Evolutionary conservation across 2,329 filamentous ascomycete species (phyloP).

Genomic region (Penicillium oxalicum): DNA sequence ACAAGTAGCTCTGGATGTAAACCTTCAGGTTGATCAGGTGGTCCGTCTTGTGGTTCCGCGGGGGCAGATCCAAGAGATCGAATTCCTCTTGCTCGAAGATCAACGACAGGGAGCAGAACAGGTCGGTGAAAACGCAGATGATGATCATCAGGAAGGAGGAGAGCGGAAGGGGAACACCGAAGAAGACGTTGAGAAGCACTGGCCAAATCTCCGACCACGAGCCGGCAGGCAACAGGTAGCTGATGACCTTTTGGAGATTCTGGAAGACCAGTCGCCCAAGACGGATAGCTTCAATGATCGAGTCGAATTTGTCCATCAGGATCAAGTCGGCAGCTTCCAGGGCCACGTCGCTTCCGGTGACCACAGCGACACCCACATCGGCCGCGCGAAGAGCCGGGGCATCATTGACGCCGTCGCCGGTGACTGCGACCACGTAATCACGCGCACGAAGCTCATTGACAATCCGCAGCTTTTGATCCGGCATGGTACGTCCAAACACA

Average conservation of each 20-base stretch:
- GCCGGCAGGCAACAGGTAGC: slow-evolving; percentile 47
- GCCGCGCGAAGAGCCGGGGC: slow-evolving; percentile 54
- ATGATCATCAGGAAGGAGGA: slow-evolving; percentile 54
- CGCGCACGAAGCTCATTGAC: slow-evolving; percentile 1
- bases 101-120: slow-evolving; percentile 47
- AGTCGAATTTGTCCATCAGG: slow-evolving; percentile 37
- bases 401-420: slow-evolving; percentile 57
- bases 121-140: slow-evolving; percentile 52
- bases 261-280: slow-evolving; percentile 32
- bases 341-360: slow-evolving; percentile 55
- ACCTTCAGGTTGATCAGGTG: slow-evolving; percentile 50
- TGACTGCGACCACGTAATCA: slow-evolving; percentile 46
- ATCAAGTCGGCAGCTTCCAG: slow-evolving; percentile 57
- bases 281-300: slow-evolving; percentile 30
- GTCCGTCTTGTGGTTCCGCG: slow-evolving; percentile 47
- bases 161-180: slow-evolving; percentile 49
- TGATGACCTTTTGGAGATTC: slow-evolving; percentile 35
- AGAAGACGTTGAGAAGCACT: slow-evolving; percentile 51
- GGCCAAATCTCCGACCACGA: slow-evolving; percentile 55
- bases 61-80: slow-evolving; percentile 48
- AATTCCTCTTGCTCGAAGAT: slow-evolving; percentile 55
- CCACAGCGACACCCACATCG: slow-evolving; percentile 59
- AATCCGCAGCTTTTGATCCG: neutral
- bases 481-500: slow-evolving; percentile 1
- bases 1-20: slow-evolving; percentile 49